These are phyloP conservation scores for Kwoniella dendrophila DNA, from an alignment of 768 basidiomycete species.

Conservation along the genomic window DNA sequence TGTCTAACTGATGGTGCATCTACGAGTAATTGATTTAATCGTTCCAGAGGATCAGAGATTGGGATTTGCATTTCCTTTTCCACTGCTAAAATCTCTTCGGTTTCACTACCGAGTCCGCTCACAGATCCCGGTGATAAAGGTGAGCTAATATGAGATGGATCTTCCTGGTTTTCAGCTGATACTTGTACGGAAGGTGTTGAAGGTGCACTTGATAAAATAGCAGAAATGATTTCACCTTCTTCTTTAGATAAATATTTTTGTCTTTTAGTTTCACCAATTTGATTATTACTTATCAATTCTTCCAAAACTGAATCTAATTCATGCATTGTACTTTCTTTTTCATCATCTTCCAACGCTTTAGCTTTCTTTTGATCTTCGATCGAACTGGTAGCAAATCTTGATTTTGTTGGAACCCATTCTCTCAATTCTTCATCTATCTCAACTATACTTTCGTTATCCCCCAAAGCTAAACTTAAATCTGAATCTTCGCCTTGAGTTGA, in stretches of 20 bases:
- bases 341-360: neutral
- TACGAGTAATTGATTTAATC: conserved; percentile 31
- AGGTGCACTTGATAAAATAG: conserved; percentile 17
- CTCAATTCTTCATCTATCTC: conserved; percentile 16
- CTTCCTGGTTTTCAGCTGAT: neutral
- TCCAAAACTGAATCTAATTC: conserved; percentile 36
- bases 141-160: neutral
- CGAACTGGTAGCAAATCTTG: neutral
- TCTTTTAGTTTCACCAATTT: conserved; percentile 39
- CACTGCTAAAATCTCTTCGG: neutral
- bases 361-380: neutral
- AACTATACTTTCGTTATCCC: conserved; percentile 6
- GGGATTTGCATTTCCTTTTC: neutral
- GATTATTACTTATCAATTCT: conserved; percentile 22
- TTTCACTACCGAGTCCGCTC: neutral
- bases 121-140: neutral
- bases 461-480: neutral
- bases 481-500: neutral
- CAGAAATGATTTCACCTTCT: conserved; percentile 41
- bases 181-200: neutral
- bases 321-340: conserved; percentile 22
- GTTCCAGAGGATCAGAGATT: neutral
- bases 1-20: conserved; percentile 23
- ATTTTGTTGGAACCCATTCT: conserved; percentile 6
- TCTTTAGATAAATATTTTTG: conserved; percentile 42